Conservation (phyloP, 2,329 filamentous ascomycete species). For the Verticillium isaacii region DNA sequence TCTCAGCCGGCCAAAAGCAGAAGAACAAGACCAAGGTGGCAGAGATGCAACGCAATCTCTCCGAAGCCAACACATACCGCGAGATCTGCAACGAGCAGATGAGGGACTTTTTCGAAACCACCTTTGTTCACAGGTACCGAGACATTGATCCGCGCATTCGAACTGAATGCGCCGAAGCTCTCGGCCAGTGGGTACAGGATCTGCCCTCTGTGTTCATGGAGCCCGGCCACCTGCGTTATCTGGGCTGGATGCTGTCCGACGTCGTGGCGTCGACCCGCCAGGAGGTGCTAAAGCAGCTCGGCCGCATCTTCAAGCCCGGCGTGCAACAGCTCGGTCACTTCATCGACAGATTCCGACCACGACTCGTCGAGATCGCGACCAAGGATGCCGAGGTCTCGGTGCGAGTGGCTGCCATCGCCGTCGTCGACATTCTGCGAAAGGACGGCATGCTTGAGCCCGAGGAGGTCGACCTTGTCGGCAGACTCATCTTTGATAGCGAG, state of each 20-base stretch:
- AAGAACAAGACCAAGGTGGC: constrained; percentile 76
- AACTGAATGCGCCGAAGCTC: constrained; percentile 78
- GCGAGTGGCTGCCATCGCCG: constrained; percentile 72
- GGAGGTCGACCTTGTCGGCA: constrained; percentile 84
- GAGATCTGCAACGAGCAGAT: constrained; percentile 68
- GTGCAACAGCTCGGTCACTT: constrained; percentile 85
- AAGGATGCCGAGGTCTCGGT: constrained; percentile 78
- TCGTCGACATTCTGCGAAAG: constrained; percentile 77
- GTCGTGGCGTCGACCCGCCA: constrained; percentile 66
- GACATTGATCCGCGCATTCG: constrained; percentile 89
- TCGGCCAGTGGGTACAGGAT: constrained; percentile 83
- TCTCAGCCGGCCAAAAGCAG: constrained; percentile 67
- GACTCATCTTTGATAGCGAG: constrained; percentile 85
- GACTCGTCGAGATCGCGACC: constrained; percentile 89
- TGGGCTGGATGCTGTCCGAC: constrained; percentile 95
- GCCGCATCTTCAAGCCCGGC: constrained; percentile 72
- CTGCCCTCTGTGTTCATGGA: constrained; percentile 88
- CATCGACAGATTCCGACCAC: constrained; percentile 82
- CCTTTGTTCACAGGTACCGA: constrained; percentile 93
- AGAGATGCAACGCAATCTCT: constrained; percentile 67
- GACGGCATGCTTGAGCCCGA: constrained; percentile 84
- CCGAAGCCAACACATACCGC: constrained; percentile 65
- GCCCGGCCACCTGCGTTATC: constrained; percentile 82
- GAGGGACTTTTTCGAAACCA: constrained; percentile 82
- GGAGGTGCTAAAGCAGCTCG: constrained; percentile 83